Evolutionary conservation across 345 rosid species (phyloP), one percentile per base, ranked within the genome.

Genomic region (Cardamine resedifolia): DNA sequence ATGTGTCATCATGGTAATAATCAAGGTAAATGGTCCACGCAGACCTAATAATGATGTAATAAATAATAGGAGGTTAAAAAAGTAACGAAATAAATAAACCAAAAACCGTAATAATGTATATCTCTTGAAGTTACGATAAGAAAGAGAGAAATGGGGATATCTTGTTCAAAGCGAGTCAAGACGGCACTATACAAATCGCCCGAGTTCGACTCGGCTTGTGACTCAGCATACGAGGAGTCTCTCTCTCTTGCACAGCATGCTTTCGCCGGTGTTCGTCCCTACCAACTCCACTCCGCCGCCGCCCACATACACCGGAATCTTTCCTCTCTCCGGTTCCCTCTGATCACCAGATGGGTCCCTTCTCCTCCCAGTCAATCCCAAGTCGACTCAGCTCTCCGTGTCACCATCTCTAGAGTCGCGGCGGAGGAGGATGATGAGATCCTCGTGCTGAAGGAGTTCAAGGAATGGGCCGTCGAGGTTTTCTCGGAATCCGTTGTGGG

Each of bases 251-350:
- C 92, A 14, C 90, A 90, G 48, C 91, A 79, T 76, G 90, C 88
- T 77, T 89, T 90, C 82, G 50, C 64, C 26, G 97, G 97, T 16
- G 88, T 90, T 72, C 82, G 85, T 64, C 88, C 88, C 1, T 88
- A 88, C 81, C 98, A 92, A 65, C 95, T 93, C 66, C 55, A 68
- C 36, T 62, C 88, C 33, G 96, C 98, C 78, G 82, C 91, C 74
- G 58, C 71, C 7, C 82, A 83, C 72, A 82, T 90, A 83, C 88
- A 89, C 79, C 73, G 81, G 55, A 43, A 79, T 44, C 84, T 80
- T 56, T 68, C 79, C 47, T 28, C 74, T 74, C 49, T 52, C 49
- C 58, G 73, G 0, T 70, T 49, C 53, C 83, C 90, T 24, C 78
- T 84, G 33, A 47, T 87, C 74, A 59, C 71, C 80, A 77, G 69